Evolutionary conservation across 208 protist species (phyloP).

Genomic region (Leishmania guyanensis): DNA sequence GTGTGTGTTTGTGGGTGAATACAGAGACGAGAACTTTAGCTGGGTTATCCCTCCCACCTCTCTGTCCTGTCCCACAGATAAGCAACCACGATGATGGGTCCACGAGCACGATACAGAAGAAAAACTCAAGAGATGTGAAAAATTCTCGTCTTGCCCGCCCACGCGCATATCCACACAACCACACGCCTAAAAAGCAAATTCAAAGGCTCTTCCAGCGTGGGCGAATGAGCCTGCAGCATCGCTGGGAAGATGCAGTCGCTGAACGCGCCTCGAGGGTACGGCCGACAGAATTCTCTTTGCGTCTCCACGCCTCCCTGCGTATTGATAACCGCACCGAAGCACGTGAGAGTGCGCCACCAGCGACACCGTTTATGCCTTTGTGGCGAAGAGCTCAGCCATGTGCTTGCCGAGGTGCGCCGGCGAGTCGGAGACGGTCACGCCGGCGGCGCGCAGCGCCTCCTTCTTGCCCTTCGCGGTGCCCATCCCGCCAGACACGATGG

Average conservation of each 20-base stretch:
- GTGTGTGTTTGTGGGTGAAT: no score
- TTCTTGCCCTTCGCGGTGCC: slow-evolving; percentile 97
- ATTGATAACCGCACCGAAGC: neutral
- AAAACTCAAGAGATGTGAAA: no score
- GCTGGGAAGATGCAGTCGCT: no score
- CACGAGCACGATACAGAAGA: no score
- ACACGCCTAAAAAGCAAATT: no score
- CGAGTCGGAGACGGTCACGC: slow-evolving; percentile 92
- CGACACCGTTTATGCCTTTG: slow-evolving; percentile 34
- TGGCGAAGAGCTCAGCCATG: slow-evolving; percentile 86
- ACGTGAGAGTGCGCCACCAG: neutral
- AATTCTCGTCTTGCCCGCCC: no score
- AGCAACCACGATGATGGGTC: no score
- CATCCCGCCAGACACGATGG: slow-evolving; percentile 95
- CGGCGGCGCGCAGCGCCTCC: slow-evolving; percentile 89
- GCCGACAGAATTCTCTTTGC: neutral
- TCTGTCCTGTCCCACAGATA: no score
- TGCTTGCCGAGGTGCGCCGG: slow-evolving; percentile 94
- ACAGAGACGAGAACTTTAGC: neutral
- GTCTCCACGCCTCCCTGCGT: neutral
- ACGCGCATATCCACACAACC: no score
- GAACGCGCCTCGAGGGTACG: no score
- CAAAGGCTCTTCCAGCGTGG: no score
- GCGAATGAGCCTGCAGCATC: no score
- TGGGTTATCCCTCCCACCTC: neutral